Conservation (phyloP, 805 yeast species). For the Starmerella potacharoeniae region DNA sequence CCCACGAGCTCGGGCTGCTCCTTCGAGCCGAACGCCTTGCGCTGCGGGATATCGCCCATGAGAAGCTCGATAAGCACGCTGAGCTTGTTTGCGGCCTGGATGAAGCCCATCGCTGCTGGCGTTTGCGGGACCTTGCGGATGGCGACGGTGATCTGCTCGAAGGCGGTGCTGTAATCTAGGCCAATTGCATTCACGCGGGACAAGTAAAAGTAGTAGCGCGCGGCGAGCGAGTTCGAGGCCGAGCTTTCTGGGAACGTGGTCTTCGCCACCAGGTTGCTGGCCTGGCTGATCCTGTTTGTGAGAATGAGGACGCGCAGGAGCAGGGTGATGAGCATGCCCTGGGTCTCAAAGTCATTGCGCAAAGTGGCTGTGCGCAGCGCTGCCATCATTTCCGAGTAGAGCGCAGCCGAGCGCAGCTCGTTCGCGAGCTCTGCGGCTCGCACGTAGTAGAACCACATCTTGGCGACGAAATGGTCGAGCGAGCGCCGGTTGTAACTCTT, state of each 20-base stretch:
- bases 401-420: constrained; percentile 35
- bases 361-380: constrained; percentile 80
- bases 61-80: constrained; percentile 79
- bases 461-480: constrained; percentile 75
- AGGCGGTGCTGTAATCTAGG: constrained; percentile 81
- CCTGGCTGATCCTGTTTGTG: constrained; percentile 73
- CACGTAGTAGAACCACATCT: constrained; percentile 82
- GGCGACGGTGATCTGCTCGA: constrained; percentile 85
- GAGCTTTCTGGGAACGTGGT: constrained; percentile 67
- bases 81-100: constrained; percentile 81
- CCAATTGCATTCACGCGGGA: constrained; percentile 88
- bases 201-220: constrained; percentile 81
- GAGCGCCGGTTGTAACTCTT: constrained; percentile 65
- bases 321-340: constrained; percentile 76
- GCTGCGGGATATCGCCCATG: constrained; percentile 94
- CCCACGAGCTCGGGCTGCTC: constrained; percentile 48
- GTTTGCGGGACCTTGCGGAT: constrained; percentile 94
- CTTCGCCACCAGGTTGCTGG: constrained; percentile 79
- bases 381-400: constrained; percentile 58
- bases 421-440: constrained; percentile 57
- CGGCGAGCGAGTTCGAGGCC: constrained; percentile 77
- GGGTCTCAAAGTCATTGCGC: constrained; percentile 86
- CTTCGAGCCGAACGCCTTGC: constrained; percentile 46
- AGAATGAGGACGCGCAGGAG: constrained; percentile 69
- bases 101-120: constrained; percentile 67